Evolutionary conservation across 768 basidiomycete species (phyloP).

Genomic region (Antrodiella citrinella): DNA sequence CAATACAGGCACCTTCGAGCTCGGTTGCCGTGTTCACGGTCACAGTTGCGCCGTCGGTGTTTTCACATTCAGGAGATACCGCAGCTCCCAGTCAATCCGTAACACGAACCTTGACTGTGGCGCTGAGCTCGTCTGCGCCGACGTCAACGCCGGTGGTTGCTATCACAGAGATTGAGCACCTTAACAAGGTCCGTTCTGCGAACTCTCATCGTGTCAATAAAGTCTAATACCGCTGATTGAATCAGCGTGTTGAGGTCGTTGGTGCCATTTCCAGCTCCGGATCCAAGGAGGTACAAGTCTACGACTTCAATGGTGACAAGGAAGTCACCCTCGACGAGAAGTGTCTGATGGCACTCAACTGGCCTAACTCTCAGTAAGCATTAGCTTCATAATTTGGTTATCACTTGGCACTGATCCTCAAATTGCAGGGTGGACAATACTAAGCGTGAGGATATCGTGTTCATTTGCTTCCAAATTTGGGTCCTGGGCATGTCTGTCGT

Average conservation of each 20-base stretch:
- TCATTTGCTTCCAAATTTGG: constrained; percentile 77
- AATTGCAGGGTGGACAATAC: constrained; percentile 53
- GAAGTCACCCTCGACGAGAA: constrained; percentile 31
- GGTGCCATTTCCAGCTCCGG: constrained; percentile 7
- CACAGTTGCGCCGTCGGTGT: not conserved
- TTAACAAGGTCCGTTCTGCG: too few species aligned
- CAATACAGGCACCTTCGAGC: not conserved
- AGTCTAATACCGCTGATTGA: too few species aligned
- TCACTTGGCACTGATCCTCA: not conserved
- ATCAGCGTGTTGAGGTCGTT: not conserved
- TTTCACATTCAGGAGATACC: not conserved
- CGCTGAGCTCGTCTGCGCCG: constrained; percentile 3
- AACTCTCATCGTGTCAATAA: constrained; percentile 6
- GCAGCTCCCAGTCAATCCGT: not conserved
- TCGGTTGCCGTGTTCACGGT: not conserved
- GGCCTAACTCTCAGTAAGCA: constrained; percentile 61
- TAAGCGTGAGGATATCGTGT: constrained; percentile 70
- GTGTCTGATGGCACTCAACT: constrained; percentile 59
- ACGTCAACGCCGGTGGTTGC: not conserved
- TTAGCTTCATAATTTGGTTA: not conserved
- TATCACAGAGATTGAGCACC: too few species aligned
- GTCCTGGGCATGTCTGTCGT: constrained; percentile 71
- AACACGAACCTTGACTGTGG: constrained; percentile 12
- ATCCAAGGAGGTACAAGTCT: constrained; percentile 20
- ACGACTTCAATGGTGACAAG: constrained; percentile 25